A percentile compares a stretch with the other conserved stretches of the same genome.
Conservation (phyloP, 257 asterid genomes). For the Fraxinus excelsior region DNA sequence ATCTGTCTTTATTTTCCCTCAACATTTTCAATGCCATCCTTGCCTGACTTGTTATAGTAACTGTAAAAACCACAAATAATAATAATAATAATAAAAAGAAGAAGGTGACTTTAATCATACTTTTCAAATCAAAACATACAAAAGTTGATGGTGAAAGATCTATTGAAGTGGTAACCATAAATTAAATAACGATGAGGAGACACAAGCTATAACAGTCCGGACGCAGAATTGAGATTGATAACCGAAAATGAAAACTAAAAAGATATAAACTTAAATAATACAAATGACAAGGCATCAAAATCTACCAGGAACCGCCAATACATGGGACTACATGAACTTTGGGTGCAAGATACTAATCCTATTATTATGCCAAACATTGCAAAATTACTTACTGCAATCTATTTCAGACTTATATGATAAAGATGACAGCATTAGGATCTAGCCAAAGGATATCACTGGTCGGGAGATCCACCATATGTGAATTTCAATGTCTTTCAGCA, state of each 20-base stretch:
- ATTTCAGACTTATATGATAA: conserved; percentile 7
- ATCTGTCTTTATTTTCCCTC: neutral
- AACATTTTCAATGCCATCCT: neutral
- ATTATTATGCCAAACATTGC: neutral
- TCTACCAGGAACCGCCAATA: too few relatives aligned
- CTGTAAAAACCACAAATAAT: neutral
- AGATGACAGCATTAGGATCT: neutral
- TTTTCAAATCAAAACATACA: neutral
- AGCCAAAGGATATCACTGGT: neutral
- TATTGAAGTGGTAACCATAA: neutral
- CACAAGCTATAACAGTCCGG: too few relatives aligned
- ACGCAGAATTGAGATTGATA: too few relatives aligned
- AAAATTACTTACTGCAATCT: conserved; percentile 10
- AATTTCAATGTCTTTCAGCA: neutral
- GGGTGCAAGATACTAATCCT: too few relatives aligned
- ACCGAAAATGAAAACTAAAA: too few relatives aligned
- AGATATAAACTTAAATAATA: too few relatives aligned
- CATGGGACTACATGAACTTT: too few relatives aligned
- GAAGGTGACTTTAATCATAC: neutral
- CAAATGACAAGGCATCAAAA: too few relatives aligned
- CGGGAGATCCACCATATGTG: neutral
- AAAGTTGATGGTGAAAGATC: neutral
- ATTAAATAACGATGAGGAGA: too few relatives aligned
- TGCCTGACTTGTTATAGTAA: neutral
- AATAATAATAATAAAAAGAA: too few relatives aligned